These are phyloP conservation scores for Hanseniaspora singularis DNA, from an alignment of 805 yeast species.

Conservation along the genomic window DNA sequence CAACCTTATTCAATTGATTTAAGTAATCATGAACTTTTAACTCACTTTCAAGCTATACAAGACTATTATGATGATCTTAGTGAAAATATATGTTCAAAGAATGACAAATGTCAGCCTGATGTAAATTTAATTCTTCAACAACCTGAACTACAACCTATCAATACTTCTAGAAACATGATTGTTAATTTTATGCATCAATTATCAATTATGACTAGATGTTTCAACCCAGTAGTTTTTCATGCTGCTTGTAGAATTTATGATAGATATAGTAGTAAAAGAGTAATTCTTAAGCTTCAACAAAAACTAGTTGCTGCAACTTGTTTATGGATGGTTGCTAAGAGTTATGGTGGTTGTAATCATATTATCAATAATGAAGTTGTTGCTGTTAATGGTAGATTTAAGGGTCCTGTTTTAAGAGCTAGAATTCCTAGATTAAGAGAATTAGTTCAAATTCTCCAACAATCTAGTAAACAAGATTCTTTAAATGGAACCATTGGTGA, in stretches of 20 bases:
- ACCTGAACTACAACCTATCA: constrained; percentile 63
- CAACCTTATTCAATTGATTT: constrained; percentile 40
- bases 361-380: constrained; percentile 40
- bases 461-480: constrained; percentile 18
- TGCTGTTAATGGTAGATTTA: constrained; percentile 48
- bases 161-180: constrained; percentile 53
- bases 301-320: constrained; percentile 87
- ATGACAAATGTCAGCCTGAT: constrained; percentile 38
- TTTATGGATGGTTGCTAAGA: constrained; percentile 82
- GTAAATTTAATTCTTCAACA: constrained; percentile 65
- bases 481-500: too few relatives aligned
- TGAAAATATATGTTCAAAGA: constrained; percentile 29
- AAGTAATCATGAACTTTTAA: constrained; percentile 38
- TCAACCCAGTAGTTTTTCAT: constrained; percentile 52
- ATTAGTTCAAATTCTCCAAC: constrained; percentile 35
- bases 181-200: constrained; percentile 72
- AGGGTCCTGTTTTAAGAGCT: constrained; percentile 62
- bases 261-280: constrained; percentile 78
- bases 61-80: constrained; percentile 47
- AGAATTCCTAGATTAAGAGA: constrained; percentile 65
- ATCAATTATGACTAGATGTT: constrained; percentile 48
- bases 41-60: constrained; percentile 35
- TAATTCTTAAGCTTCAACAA: constrained; percentile 73
- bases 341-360: constrained; percentile 64
- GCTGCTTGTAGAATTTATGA: constrained; percentile 68